These are phyloP conservation scores for Leishmania lainsoni DNA, from an alignment of 208 protist species.

Conservation along the genomic window DNA sequence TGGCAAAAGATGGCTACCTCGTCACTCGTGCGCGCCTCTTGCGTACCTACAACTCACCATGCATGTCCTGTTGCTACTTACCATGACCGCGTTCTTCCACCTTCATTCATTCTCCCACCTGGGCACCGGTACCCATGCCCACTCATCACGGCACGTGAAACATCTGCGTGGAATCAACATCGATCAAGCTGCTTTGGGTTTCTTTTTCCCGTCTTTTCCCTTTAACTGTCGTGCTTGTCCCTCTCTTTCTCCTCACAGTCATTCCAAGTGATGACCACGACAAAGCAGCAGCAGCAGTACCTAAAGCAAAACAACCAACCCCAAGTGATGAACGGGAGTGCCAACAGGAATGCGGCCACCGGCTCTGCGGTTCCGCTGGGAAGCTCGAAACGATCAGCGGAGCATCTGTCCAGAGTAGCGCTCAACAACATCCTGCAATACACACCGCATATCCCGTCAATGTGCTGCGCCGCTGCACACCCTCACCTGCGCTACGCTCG, in stretches of 20 bases:
- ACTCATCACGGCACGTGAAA: background rate
- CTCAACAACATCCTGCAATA: conserved; percentile 17
- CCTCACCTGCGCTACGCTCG: conserved; percentile 24
- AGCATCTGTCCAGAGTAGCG: conserved; percentile 3
- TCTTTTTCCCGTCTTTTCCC: background rate
- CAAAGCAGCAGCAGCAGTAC: background rate
- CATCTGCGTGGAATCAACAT: background rate
- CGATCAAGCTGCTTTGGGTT: background rate
- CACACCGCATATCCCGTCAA: conserved; percentile 25
- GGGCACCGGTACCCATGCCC: background rate
- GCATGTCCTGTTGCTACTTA: background rate
- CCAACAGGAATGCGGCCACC: background rate
- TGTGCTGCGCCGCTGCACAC: conserved; percentile 21
- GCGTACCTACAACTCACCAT: background rate
- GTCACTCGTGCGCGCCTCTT: background rate
- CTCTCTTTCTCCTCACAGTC: background rate
- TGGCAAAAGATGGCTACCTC: background rate
- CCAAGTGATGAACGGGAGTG: background rate
- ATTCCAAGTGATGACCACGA: background rate
- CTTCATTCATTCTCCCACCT: background rate
- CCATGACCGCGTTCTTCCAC: too few relatives aligned
- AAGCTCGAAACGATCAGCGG: background rate
- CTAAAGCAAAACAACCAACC: background rate
- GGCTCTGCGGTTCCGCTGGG: background rate
- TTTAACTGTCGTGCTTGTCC: background rate